Evolutionary conservation across 345 rosid genomes (phyloP).

Genomic region (Capsella bursapastoris): DNA sequence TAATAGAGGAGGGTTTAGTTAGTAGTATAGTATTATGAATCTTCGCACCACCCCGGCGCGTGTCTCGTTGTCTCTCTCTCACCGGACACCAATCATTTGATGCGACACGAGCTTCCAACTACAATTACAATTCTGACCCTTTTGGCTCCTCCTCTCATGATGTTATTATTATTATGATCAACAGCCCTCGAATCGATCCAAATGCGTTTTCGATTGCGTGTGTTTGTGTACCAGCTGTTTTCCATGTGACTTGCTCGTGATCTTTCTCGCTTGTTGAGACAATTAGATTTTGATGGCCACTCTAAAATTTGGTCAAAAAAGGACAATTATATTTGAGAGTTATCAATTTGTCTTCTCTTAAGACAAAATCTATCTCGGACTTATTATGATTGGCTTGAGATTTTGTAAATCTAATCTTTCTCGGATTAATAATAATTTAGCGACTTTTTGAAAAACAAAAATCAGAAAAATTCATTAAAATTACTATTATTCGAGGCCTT

Average conservation of each 20-base stretch:
- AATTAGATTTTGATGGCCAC: not conserved
- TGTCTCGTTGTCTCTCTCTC: constrained; percentile 35
- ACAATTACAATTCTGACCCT: not conserved
- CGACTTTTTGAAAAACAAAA: not conserved
- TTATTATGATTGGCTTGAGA: not conserved
- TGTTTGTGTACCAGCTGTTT: constrained; percentile 12
- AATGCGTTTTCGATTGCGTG: constrained; percentile 19
- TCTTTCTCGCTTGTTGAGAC: not conserved
- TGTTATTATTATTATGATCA: not conserved
- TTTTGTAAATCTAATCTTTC: too few species aligned
- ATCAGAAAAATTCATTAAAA: not conserved
- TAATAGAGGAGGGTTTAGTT: not conserved
- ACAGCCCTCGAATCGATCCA: not conserved
- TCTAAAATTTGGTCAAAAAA: not conserved
- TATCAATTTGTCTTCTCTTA: not conserved
- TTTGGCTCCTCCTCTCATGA: not conserved
- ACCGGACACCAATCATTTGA: constrained; percentile 48
- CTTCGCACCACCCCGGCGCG: constrained; percentile 36
- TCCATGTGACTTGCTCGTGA: constrained; percentile 36
- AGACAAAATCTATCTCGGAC: not conserved
- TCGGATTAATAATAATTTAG: not conserved
- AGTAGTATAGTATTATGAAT: too few species aligned
- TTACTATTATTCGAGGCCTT: not conserved
- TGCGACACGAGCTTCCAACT: not conserved
- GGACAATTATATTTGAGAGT: not conserved